These are phyloP conservation scores for Calonectria fujianensis DNA, from an alignment of 2,329 filamentous ascomycete genomes.

Conservation along the genomic window DNA sequence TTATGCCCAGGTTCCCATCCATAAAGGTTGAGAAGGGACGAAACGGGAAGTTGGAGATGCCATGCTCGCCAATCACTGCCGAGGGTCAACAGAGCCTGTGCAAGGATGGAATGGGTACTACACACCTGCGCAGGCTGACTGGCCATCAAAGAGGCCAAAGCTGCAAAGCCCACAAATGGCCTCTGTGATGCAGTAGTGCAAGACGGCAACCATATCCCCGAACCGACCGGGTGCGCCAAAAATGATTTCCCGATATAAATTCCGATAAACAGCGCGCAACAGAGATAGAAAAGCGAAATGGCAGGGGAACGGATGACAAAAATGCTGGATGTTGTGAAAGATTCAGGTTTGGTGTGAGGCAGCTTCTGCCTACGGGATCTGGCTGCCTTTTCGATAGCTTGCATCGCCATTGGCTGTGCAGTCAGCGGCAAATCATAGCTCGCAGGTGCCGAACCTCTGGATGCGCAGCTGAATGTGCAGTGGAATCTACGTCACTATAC, in stretches of 20 bases:
- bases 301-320: no score
- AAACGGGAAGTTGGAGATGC: slow-evolving; percentile 1
- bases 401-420: slow-evolving; percentile 3
- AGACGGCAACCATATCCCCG: not conserved
- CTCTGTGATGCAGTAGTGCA: not conserved
- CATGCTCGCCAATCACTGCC: not conserved
- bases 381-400: not conserved
- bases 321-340: not conserved
- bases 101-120: not conserved
- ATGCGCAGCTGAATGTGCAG: not conserved
- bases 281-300: not conserved
- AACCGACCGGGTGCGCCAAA: not conserved
- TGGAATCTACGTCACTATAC: not conserved
- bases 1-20: not conserved
- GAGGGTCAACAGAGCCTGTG: not conserved
- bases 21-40: not conserved
- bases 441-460: not conserved
- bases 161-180: slow-evolving; percentile 1
- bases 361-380: not conserved
- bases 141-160: slow-evolving; percentile 1
- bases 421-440: not conserved
- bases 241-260: not conserved
- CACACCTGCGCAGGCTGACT: not conserved
- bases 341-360: not conserved
- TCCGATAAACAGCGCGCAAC: not conserved